phyloP scores from a whole-genome alignment of 2,329 filamentous ascomycete species.

The Colletotrichum lupini region DNA sequence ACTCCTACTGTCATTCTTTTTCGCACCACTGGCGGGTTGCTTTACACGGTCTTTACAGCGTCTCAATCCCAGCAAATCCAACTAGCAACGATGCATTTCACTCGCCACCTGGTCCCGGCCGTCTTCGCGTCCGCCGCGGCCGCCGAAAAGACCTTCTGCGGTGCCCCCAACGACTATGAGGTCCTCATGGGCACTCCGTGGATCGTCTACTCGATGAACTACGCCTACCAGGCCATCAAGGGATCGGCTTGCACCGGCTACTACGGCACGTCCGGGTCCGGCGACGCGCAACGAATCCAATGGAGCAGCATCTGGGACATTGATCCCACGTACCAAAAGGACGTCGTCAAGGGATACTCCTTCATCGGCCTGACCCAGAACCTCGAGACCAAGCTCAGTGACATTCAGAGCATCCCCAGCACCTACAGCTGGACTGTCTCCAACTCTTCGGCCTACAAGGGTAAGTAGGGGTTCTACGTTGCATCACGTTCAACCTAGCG shows the following conservation, averaged over 20 bases:
- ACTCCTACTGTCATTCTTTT: neutral
- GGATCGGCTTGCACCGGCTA: slow-evolving; percentile 54
- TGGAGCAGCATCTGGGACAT: slow-evolving; percentile 54
- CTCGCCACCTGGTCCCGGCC: slow-evolving; percentile 1
- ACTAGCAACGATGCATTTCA: slow-evolving; percentile 1
- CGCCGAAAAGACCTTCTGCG: slow-evolving; percentile 36
- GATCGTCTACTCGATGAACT: slow-evolving; percentile 59
- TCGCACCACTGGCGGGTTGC: too few species aligned
- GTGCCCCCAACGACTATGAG: slow-evolving; percentile 40
- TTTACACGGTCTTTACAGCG: neutral
- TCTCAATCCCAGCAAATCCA: neutral
- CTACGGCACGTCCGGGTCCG: slow-evolving; percentile 45
- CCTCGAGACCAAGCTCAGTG: slow-evolving; percentile 50
- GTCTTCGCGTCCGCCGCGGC: slow-evolving; percentile 1
- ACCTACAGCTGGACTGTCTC: slow-evolving; percentile 52
- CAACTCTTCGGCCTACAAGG: slow-evolving; percentile 53
- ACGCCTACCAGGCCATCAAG: slow-evolving; percentile 50
- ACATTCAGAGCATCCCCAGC: slow-evolving; percentile 51
- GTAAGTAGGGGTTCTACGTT: neutral
- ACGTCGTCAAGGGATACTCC: slow-evolving; percentile 55
- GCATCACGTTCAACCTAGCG: too few species aligned
- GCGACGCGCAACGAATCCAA: slow-evolving; percentile 44
- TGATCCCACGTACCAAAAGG: slow-evolving; percentile 44
- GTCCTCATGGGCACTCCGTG: slow-evolving; percentile 52
- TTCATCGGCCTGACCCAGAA: slow-evolving; percentile 56